Evolutionary conservation across 2,329 filamentous ascomycete species (phyloP), one percentile per base, ranked within the genome.

Genomic region (Sporothrix pseudoabietina): DNA sequence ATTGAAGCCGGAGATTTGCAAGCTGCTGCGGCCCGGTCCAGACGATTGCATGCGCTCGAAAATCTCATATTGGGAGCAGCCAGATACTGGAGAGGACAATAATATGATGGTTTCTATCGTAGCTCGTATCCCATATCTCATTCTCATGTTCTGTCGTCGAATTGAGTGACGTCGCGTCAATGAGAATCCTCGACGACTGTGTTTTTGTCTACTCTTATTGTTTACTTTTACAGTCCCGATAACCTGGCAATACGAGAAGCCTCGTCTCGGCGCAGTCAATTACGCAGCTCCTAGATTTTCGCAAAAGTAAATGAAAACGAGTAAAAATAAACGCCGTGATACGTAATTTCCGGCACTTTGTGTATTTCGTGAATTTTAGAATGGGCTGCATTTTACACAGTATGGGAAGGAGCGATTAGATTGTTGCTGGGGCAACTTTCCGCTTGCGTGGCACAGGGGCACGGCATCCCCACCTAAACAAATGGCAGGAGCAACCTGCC

Each of bases 361-460:
- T 55, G 47, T 1, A 54, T 55, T 22, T 44, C 26, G 63, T 55
- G 41, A 2, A 1, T 26, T 26, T 26, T 26, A 26, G 49, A 61
- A 61, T 61, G 41, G 41, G n/a, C 26, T 61, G 69, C 68, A 70
- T 44, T 54, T 41, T 63, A 41, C 26, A 26, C 26, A 26, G 26
- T 66, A 66, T 44, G 22, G 19, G 30, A 8, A 22, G 12, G 32
- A 32, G 35, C 35, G 68, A 70, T 70, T 49, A 71, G 54, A 71
- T 49, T 47, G 69, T 71, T 71, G 69, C 69, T 41, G 44, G 55
- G 57, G 69, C 69, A 71, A 71, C 69, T 71, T 12, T 0, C 14
- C 19, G 57, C 41, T 63, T 71, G 69, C 69, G 69, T 71, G 69
- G 69, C 69, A 41, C 52, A 41, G 39, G n/a, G 54, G 65, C 30